Evolutionary conservation across 306 rosid species (phyloP).

Genomic region (Malus sylvestris): DNA sequence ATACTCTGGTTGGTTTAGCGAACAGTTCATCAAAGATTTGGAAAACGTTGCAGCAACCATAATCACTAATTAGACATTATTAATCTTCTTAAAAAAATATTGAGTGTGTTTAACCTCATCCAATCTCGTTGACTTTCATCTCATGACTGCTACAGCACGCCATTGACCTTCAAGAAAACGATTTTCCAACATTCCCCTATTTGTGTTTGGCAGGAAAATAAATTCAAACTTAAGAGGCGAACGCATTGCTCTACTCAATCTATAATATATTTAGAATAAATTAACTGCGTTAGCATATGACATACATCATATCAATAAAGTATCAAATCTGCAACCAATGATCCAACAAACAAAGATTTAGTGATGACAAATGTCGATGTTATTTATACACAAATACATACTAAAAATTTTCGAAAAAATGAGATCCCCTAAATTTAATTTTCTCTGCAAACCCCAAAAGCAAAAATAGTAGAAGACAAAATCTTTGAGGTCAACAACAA

Average conservation of each 20-base stretch:
- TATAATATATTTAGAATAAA: too few relatives aligned
- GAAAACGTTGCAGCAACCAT: conserved; percentile 23
- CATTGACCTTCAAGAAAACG: neutral
- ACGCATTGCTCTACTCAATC: too few relatives aligned
- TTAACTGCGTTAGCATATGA: too few relatives aligned
- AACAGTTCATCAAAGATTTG: conserved; percentile 3
- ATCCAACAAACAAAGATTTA: neutral
- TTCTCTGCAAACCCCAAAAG: neutral
- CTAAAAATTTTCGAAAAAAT: neutral
- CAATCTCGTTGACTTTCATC: neutral
- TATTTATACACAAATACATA: accelerated
- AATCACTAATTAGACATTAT: conserved; percentile 16
- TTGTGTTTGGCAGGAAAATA: too few relatives aligned
- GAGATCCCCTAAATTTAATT: neutral
- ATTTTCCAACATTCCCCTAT: too few relatives aligned
- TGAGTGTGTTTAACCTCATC: neutral
- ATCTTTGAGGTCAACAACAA: neutral
- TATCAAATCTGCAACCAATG: neutral
- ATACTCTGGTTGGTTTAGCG: neutral
- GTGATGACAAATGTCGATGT: too few relatives aligned
- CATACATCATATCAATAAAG: too few relatives aligned
- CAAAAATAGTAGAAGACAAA: neutral
- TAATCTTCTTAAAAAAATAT: neutral
- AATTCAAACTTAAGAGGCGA: too few relatives aligned
- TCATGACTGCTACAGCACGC: neutral